Base-by-base conservation (phyloP, 305 asterid species). In the Fraxinus ornus region DNA sequence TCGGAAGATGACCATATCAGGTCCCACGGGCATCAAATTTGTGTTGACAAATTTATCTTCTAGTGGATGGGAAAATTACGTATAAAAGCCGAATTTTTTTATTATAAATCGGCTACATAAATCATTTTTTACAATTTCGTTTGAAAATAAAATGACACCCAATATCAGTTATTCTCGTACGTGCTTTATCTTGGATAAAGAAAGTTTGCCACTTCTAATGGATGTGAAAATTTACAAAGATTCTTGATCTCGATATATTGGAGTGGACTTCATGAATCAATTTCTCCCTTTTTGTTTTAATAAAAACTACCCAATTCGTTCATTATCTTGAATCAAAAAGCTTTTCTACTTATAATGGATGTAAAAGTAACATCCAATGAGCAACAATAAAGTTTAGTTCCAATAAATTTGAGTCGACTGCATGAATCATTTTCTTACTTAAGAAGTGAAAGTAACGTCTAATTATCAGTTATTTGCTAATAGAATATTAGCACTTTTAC, bases 401-500 rank as follows among this genome's bases (percentile, higher is more conserved):
- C 3, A 28, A 66, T 24, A 26, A 66, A 22, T 66, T 66, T 22
- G 37, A 70, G 39, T 68, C 39, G 36, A 68, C 39, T 13, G 26
- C n/a, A 12, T 4, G 36, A 68, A 28, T 10, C n/a, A 9, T 19
- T 66, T 66, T 66, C 15, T 66, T 10, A 21, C 35, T 66, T 17
- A 0, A 9, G 36, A 66, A 7, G 33, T 26, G 73, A 66, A 66
- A 62, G 73, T 26, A 2, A 9, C 7, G 17, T 66, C 37, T 36
- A 68, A 68, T 13, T 3, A 26, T 68, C 3, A 30, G n/a, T 5
- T 70, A 5, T 70, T 30, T 47, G 36, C 21, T 10, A 12, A 30
- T 85, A 83, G 83, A 79, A 86, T 84, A 55, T 86, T 64, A 41
- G 62, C 78, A 62, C 85, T 84, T 86, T 72, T 24, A 81, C 76